Evolutionary conservation across 768 basidiomycete species (phyloP).

Genomic region (Collybiopsis luxurians): DNA sequence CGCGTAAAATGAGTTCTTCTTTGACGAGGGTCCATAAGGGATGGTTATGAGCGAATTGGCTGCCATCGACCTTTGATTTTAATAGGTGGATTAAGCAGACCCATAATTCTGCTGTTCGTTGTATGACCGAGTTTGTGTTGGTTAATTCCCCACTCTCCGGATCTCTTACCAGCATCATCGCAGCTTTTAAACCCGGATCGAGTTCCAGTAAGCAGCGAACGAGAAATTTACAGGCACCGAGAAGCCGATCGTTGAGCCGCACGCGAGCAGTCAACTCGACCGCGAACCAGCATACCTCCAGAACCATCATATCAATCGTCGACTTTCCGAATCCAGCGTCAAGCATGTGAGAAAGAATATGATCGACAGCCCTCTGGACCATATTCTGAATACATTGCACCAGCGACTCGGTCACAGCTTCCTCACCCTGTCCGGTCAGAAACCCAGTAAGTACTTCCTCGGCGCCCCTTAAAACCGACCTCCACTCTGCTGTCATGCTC

Average conservation of each 20-base stretch:
- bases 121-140: slow-evolving; percentile 4
- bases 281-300: slow-evolving; percentile 60
- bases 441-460: slow-evolving; percentile 49
- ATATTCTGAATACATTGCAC: slow-evolving; percentile 13
- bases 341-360: slow-evolving; percentile 36
- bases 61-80: not conserved
- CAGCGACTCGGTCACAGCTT: slow-evolving; percentile 29
- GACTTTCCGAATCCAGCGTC: slow-evolving; percentile 28
- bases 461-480: slow-evolving; percentile 32
- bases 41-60: not conserved
- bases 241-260: not conserved
- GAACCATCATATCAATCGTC: slow-evolving; percentile 33
- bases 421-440: slow-evolving; percentile 26
- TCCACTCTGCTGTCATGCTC: slow-evolving; percentile 35
- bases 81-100: slow-evolving; percentile 46
- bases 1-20: slow-evolving; percentile 25
- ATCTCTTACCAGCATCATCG: slow-evolving; percentile 1
- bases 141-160: not conserved
- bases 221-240: not conserved
- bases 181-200: slow-evolving; percentile 5
- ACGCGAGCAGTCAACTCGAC: slow-evolving; percentile 48
- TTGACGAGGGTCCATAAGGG: slow-evolving; percentile 45
- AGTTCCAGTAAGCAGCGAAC: not conserved
- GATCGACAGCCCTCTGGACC: slow-evolving; percentile 34
- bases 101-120: slow-evolving; percentile 48